Evolutionary conservation across 2,329 filamentous ascomycete genomes (phyloP).

Genomic region (Aspergillus texensis): DNA sequence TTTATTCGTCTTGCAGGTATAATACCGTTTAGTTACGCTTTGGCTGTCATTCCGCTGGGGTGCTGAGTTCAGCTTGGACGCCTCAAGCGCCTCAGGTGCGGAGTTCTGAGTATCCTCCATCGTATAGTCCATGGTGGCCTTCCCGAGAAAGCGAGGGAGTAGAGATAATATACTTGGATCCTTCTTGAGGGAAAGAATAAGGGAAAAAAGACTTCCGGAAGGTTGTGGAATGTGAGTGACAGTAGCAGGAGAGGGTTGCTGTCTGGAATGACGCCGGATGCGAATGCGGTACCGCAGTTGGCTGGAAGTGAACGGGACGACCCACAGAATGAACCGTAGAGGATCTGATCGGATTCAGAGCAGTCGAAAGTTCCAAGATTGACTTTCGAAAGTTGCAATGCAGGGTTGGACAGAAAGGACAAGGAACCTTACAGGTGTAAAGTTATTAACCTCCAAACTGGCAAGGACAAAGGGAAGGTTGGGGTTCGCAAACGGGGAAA

Average conservation of each 20-base stretch:
- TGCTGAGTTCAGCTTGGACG: constrained; percentile 61
- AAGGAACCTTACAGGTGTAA: neutral
- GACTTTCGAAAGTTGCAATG: constrained; percentile 1
- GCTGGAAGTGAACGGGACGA: constrained; percentile 23
- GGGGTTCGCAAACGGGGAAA: constrained; percentile 2
- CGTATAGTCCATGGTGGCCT: constrained; percentile 53
- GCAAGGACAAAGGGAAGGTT: neutral
- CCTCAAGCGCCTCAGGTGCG: constrained; percentile 63
- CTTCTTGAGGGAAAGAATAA: constrained; percentile 7
- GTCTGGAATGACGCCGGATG: constrained; percentile 38
- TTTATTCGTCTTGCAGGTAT: too few species aligned
- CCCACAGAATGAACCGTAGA: constrained; percentile 23
- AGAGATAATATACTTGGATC: neutral
- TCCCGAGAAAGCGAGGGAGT: constrained; percentile 10
- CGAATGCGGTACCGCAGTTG: constrained; percentile 25
- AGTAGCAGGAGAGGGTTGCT: constrained; percentile 29
- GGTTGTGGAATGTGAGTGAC: constrained; percentile 26
- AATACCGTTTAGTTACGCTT: constrained; percentile 78
- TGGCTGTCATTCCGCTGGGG: constrained; percentile 66
- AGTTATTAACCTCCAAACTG: neutral
- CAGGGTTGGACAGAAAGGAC: constrained; percentile 1
- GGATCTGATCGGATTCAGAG: constrained; percentile 25
- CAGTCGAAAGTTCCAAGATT: constrained; percentile 8
- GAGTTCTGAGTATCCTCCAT: constrained; percentile 70
- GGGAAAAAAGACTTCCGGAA: constrained; percentile 16